Conservation (phyloP, 2,329 filamentous ascomycete genomes). For the Fusarium caatingaense region DNA sequence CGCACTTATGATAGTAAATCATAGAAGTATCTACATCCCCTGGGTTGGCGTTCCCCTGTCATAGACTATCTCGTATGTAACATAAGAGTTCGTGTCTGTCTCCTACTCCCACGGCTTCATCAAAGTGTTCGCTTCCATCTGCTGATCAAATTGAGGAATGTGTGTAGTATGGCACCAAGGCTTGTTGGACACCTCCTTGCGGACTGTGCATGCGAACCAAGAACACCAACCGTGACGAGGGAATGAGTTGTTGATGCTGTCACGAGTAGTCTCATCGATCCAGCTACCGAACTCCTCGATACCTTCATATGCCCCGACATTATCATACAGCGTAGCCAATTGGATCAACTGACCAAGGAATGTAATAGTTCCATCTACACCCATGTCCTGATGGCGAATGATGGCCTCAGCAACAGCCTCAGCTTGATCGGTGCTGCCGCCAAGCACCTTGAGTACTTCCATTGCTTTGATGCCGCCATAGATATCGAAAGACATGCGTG, state of each 20-base stretch:
- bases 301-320: conserved; percentile 67
- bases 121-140: conserved; percentile 66
- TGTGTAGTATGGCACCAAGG: conserved; percentile 77
- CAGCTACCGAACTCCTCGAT: conserved; percentile 52
- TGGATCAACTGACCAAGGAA: conserved; percentile 16
- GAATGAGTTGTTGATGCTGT: conserved; percentile 54
- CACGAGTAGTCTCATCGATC: conserved; percentile 65
- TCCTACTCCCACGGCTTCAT: conserved; percentile 56
- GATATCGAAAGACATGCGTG: conserved; percentile 15
- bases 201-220: conserved; percentile 72
- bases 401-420: conserved; percentile 14
- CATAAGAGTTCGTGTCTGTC: fast-evolving
- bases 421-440: conserved; percentile 1
- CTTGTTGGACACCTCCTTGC: conserved; percentile 70
- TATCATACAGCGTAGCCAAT: conserved; percentile 63
- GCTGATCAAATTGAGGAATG: conserved; percentile 66
- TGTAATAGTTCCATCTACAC: conserved; percentile 4
- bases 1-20: background rate
- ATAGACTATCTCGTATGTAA: background rate
- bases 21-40: fast-evolving
- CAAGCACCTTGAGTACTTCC: conserved; percentile 1
- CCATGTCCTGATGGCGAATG: conserved; percentile 15
- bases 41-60: fast-evolving
- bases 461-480: conserved; percentile 12
- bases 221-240: conserved; percentile 71